These are phyloP conservation scores for Clarkia xantiana DNA, from an alignment of 345 rosid species.

Conservation along the genomic window DNA sequence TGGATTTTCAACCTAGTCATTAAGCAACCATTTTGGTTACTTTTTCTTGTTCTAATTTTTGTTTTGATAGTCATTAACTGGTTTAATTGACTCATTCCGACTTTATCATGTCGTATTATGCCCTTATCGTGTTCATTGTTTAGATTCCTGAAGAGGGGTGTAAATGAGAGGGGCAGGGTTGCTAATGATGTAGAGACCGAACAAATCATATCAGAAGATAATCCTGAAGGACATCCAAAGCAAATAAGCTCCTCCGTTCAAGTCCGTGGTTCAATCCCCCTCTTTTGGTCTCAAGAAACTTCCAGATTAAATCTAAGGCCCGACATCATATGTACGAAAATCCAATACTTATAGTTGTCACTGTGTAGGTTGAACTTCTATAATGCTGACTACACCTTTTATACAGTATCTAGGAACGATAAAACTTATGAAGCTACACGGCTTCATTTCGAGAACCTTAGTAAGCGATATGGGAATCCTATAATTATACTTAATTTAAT, in stretches of 20 bases:
- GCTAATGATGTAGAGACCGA: conserved; percentile 99
- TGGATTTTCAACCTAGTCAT: no score
- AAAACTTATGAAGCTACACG: conserved; percentile 62
- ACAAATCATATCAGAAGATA: conserved; percentile 74
- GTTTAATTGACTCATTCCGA: background rate
- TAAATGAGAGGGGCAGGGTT: conserved; percentile 87
- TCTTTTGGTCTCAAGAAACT: conserved; percentile 95
- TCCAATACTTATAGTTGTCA: background rate
- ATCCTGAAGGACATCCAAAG: conserved; percentile 38
- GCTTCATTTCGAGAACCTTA: conserved; percentile 89
- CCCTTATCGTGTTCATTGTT: conserved; percentile 9
- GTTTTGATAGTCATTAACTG: background rate
- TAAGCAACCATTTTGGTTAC: background rate
- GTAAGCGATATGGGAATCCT: conserved; percentile 81
- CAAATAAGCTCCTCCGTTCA: conserved; percentile 90
- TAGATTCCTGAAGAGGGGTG: conserved; percentile 86
- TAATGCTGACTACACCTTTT: conserved; percentile 17
- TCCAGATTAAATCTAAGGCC: conserved; percentile 81
- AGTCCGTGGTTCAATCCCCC: conserved; percentile 92
- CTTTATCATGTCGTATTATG: conserved; percentile 4
- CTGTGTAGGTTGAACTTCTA: background rate
- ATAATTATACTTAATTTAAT: conserved; percentile 73
- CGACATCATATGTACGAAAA: conserved; percentile 69
- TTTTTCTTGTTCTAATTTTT: background rate
- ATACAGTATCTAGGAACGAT: conserved; percentile 71